Percentiles rank a stretch among this genome's conserved stretches.
Evolutionary conservation across 148 eudicot species (phyloP).

Genomic region (Nepenthes gracilis): DNA sequence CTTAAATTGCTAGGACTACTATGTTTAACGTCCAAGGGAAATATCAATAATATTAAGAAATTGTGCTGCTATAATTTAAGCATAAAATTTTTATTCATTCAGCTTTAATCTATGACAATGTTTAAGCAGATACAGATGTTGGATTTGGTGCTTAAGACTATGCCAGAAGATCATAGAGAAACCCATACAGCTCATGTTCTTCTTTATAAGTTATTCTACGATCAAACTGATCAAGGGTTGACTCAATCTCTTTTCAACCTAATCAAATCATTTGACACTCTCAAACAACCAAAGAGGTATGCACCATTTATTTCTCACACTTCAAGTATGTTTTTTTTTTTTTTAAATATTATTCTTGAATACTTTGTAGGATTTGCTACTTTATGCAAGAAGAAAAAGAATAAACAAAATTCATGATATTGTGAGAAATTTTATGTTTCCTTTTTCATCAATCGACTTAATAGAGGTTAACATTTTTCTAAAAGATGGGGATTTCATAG

Average conservation of each 20-base stretch:
- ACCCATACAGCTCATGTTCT: slow-evolving; percentile 76
- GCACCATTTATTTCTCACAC: not conserved
- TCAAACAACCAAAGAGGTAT: slow-evolving; percentile 92
- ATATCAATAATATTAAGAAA: too few species aligned
- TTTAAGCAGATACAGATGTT: slow-evolving; percentile 75
- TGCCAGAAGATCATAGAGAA: slow-evolving; percentile 73
- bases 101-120: not conserved
- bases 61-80: too few species aligned
- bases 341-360: too few species aligned
- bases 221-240: slow-evolving; percentile 98
- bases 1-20: not conserved
- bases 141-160: slow-evolving; percentile 81
- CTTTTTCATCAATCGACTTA: too few species aligned
- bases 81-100: not conserved
- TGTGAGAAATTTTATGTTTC: too few species aligned
- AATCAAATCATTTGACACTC: slow-evolving; percentile 74
- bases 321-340: not conserved
- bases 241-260: slow-evolving; percentile 76
- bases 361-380: too few species aligned
- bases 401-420: too few species aligned
- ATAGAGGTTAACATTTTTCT: too few species aligned
- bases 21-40: not conserved
- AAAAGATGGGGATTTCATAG: too few species aligned
- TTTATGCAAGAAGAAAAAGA: too few species aligned
- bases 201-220: slow-evolving; percentile 95